Evolutionary conservation across 345 rosid species (phyloP), one percentile per base, ranked within the genome.

Genomic region (Clarkia xantiana): DNA sequence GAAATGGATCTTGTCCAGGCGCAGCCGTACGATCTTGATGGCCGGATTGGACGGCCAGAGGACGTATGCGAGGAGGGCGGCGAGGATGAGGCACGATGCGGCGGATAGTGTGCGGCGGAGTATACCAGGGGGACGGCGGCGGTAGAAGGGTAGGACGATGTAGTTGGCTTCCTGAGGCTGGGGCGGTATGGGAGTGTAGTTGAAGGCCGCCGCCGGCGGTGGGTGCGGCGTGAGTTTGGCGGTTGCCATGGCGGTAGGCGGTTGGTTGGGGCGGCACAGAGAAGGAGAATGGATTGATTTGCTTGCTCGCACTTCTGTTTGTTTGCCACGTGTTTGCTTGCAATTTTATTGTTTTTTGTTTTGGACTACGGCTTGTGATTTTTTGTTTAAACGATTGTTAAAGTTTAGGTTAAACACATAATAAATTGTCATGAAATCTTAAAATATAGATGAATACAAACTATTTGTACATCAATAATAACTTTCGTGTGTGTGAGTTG

Each of bases 41-140:
- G 51, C 60, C 14, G 97, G 97, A 40, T 75, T 77, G 13, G 95
- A 79, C 40, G 97, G 94, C 91, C 94, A 85, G 56, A 76, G 53
- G 4, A 67, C 38, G 72, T 67, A 82, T 45, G 65, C 42, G 49
- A 66, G 36, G 1, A 29, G 45, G 10, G 75, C 29, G 10, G 73
- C 54, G 6, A 78, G 45, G 51, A 75, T 42, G 51, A 85, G 16
- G 19, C 78, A 29, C 20, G 67, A 19, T 18, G 66, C 11, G 13
- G 68, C 14, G 66, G 57, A 45, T 51, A 73, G 54, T 11, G 67
- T 11, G n/a, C 56, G 70, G 46, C 70, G 53, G 16, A 18, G 53
- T 6, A n/a, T 3, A 47, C 44, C 8, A 1, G 53, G 0, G 10
- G 54, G 40, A 18, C 23, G 20, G 54, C 49, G 55, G 44, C 45